Base-by-base conservation (phyloP, 345 rosid species). In the Stellera chamaejasme region DNA sequence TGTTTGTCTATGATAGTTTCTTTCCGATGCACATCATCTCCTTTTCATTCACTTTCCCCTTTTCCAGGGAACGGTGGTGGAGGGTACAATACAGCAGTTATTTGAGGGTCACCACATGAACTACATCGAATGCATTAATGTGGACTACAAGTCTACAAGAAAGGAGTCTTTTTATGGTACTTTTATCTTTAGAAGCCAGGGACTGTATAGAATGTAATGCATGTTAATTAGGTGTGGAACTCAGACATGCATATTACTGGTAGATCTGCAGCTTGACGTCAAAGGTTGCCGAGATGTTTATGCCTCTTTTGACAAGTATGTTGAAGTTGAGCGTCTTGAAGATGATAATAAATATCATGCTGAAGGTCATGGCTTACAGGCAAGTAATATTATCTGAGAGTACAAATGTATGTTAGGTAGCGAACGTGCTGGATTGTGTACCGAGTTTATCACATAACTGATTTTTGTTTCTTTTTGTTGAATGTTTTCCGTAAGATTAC, bases 181-280 rank as follows among this genome's bases (percentile, higher is more conserved):
- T 28, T 28, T 5, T 64, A 32, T 66, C 25, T 62, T 54, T 52
- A 45, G 43, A 41, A 23, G 43, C 27, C 12, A 47, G 36, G 3
- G 2, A 23, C 28, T 50, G 36, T 50, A 11, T 50, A 3, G 11
- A 25, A 50, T 50, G 12, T 50, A 13, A 26, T 32, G 39, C 9
- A 32, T 32, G 39, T 32, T 5, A 8, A 32, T 32, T 32, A 2
- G 7, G 32, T 50, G 36, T 36, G 7, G 6, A 50, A 50, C 13
- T 26, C 26, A 11, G 23, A 48, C 39, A 42, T 26, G 19, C 42
- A 36, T 8, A 43, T 52, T 27, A 52, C 5, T 50, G 42, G 48
- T 44, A 85, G 93, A 85, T 76, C 86, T 85, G 57, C 93, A 85
- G 81, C 93, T 85, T 67, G 93, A 85, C 69, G 93, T 85, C 57